These are phyloP conservation scores for Apiospora arundinis DNA, from an alignment of 2,329 filamentous ascomycete species.

Conservation along the genomic window DNA sequence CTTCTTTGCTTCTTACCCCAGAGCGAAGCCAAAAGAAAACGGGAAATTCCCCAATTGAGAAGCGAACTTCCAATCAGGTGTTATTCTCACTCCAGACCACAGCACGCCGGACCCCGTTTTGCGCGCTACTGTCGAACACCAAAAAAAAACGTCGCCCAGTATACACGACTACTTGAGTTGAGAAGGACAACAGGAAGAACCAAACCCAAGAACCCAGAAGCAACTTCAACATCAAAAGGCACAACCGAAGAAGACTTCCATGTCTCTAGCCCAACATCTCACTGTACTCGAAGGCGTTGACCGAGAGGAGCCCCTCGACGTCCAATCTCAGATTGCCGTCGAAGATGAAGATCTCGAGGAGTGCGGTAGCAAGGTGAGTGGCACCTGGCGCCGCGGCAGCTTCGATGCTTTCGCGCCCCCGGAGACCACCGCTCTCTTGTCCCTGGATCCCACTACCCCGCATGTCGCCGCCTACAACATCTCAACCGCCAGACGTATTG, in stretches of 20 bases:
- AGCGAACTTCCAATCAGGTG: conserved; percentile 18
- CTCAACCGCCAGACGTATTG: conserved; percentile 34
- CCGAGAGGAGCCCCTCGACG: conserved; percentile 39
- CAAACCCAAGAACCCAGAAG: background rate
- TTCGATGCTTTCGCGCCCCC: conserved; percentile 37
- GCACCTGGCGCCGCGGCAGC: conserved; percentile 37
- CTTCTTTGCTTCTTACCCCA: background rate
- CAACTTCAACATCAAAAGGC: background rate
- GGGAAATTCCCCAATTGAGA: conserved; percentile 20
- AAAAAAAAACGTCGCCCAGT: background rate
- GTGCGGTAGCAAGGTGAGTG: conserved; percentile 29
- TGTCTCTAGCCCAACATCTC: conserved; percentile 52
- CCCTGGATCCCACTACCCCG: conserved; percentile 35
- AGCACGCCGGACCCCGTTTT: background rate
- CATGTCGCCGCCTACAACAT: conserved; percentile 42
- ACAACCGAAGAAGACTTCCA: conserved; percentile 28
- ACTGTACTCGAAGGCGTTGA: conserved; percentile 50
- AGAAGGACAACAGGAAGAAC: background rate
- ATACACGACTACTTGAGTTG: background rate
- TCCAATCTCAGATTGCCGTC: conserved; percentile 16
- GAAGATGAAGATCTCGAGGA: conserved; percentile 23
- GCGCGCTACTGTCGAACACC: background rate
- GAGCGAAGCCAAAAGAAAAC: background rate
- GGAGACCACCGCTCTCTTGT: conserved; percentile 36
- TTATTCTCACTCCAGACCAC: background rate